A percentile compares a stretch with the other conserved stretches of the same genome.
These are phyloP conservation scores for Quillaja saponaria DNA, from an alignment of 306 rosid genomes.

Conservation along the genomic window DNA sequence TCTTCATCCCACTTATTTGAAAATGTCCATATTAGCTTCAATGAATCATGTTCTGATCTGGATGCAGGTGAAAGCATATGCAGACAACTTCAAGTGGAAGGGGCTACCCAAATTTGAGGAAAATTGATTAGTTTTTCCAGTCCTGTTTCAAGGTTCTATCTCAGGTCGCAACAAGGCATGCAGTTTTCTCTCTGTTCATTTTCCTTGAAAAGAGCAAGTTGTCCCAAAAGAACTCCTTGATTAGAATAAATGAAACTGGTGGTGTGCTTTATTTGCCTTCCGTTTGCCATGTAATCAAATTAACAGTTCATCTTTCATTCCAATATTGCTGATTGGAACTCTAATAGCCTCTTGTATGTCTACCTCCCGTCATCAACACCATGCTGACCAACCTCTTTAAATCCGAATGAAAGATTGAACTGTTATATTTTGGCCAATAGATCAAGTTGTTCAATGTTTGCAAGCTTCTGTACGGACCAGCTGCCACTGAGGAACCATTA, in stretches of 20 bases:
- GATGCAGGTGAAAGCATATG: constrained; percentile 74
- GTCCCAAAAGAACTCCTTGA: constrained; percentile 29
- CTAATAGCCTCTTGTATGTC: background rate
- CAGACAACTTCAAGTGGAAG: constrained; percentile 98
- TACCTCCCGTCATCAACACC: background rate
- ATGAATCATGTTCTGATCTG: constrained; percentile 9
- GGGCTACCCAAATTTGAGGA: constrained; percentile 63
- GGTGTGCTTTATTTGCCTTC: constrained; percentile 20
- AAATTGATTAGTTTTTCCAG: constrained; percentile 41
- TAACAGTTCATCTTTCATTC: constrained; percentile 18
- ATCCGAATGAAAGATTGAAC: too few relatives aligned
- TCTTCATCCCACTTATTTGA: background rate
- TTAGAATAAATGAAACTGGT: constrained; percentile 48
- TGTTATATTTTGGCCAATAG: too few relatives aligned
- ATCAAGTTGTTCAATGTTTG: too few relatives aligned
- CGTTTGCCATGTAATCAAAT: constrained; percentile 16
- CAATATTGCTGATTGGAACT: background rate
- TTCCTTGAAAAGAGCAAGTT: constrained; percentile 28
- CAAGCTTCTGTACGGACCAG: background rate
- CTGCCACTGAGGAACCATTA: background rate
- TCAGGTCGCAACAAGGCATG: constrained; percentile 34
- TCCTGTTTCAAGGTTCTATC: constrained; percentile 32
- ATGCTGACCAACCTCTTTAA: background rate
- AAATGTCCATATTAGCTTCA: background rate
- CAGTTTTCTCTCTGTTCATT: constrained; percentile 28